Conservation (phyloP, 352 stramenopile species). For the Globisporangium nodosum region DNA sequence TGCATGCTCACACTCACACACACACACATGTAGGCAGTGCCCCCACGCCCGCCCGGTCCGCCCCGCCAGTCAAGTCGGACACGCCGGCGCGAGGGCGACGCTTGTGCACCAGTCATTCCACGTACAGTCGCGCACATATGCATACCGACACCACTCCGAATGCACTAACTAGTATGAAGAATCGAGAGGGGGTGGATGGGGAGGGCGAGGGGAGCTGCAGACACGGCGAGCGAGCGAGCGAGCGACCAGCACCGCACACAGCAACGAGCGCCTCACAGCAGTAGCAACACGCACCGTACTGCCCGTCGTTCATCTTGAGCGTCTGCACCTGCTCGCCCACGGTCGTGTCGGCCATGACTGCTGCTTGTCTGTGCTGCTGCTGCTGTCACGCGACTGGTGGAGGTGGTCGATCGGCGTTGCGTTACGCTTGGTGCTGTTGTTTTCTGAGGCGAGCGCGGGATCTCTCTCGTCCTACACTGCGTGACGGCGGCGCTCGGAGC, state of each 20-base stretch:
- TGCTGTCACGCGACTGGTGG: background rate
- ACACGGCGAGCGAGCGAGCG: background rate
- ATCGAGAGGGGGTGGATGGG: background rate
- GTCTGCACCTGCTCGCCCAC: conserved; percentile 28
- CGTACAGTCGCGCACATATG: background rate
- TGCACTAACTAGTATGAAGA: too few relatives aligned
- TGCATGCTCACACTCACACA: background rate
- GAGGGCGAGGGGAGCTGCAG: background rate
- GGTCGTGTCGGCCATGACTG: conserved; percentile 9
- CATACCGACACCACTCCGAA: background rate
- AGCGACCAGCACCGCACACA: background rate
- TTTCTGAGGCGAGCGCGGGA: background rate
- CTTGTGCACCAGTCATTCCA: background rate
- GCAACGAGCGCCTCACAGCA: background rate
- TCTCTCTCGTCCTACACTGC: too few relatives aligned
- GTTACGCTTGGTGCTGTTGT: background rate
- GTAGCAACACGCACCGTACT: conserved; percentile 23
- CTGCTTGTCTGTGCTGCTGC: background rate
- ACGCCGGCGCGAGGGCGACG: background rate
- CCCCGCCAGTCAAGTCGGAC: background rate
- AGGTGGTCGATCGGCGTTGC: too few relatives aligned
- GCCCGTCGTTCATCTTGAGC: conserved; percentile 45
- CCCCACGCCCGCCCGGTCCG: background rate
- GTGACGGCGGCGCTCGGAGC: too few relatives aligned
- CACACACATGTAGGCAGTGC: background rate